These are phyloP conservation scores for Aeminium ludgeri DNA, from an alignment of 495 filamentous ascomycete genomes.

Conservation along the genomic window DNA sequence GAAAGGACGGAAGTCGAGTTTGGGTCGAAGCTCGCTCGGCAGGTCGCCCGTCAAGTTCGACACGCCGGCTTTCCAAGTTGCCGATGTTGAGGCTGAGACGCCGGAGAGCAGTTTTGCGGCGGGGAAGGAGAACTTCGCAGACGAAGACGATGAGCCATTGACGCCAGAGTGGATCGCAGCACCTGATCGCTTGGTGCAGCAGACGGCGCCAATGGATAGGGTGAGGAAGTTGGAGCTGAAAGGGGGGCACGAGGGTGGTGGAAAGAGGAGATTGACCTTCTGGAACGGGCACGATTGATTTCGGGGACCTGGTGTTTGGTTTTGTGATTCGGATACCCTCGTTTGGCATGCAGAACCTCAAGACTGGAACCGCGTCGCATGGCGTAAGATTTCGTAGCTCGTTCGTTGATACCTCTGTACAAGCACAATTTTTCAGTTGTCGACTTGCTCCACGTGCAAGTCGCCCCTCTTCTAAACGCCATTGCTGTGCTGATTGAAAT, in stretches of 20 bases:
- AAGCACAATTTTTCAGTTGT: not conserved
- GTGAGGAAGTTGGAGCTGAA: slow-evolving; percentile 14
- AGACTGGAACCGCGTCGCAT: too few relatives aligned
- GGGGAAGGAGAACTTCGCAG: slow-evolving; percentile 12
- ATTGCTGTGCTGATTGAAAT: not conserved
- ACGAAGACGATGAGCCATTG: slow-evolving; percentile 4
- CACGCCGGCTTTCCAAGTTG: slow-evolving; percentile 2
- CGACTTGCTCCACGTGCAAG: too few relatives aligned
- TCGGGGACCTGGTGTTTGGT: too few relatives aligned
- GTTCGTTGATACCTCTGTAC: not conserved
- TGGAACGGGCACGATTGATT: slow-evolving; percentile 5
- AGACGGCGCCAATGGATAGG: slow-evolving; percentile 17
- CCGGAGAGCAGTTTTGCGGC: not conserved
- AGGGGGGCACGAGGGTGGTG: slow-evolving; percentile 2
- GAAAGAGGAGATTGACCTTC: slow-evolving; percentile 13
- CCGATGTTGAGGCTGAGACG: not conserved
- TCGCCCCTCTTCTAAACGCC: not conserved
- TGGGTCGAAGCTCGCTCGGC: slow-evolving; percentile 10
- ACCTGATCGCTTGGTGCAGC: slow-evolving; percentile 12
- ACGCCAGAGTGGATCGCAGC: slow-evolving; percentile 14
- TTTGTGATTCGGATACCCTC: too few relatives aligned
- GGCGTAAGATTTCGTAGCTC: not conserved
- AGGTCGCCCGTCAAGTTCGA: slow-evolving; percentile 9
- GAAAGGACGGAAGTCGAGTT: slow-evolving; percentile 6
- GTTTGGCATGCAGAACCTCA: too few relatives aligned